These are phyloP conservation scores for Sequoiadendron giganteum DNA, from an alignment of 75 land plant genomes.

Conservation along the genomic window DNA sequence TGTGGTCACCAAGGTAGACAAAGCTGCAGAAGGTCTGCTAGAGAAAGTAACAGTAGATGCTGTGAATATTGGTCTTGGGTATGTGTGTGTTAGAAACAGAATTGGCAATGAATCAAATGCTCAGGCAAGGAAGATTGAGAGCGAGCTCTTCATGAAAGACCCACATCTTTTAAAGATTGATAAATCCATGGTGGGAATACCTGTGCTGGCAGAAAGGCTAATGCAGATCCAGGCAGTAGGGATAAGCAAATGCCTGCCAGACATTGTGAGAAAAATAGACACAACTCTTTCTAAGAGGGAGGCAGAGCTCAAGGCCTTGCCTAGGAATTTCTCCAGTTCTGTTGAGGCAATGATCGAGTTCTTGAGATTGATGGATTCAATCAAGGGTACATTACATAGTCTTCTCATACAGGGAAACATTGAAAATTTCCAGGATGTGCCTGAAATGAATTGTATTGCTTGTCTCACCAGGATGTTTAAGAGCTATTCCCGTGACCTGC, in stretches of 20 bases:
- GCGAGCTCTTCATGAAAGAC: constrained; percentile 21
- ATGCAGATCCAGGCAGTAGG: constrained; percentile 28
- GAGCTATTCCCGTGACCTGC: constrained; percentile 14
- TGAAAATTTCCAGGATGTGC: constrained; percentile 11
- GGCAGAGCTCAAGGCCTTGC: constrained; percentile 14
- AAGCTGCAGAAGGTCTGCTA: constrained; percentile 30
- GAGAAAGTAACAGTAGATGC: constrained; percentile 40
- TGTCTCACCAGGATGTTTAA: constrained; percentile 16
- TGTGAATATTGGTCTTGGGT: constrained; percentile 33
- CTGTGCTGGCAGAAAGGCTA: constrained; percentile 18
- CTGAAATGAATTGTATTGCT: constrained; percentile 20
- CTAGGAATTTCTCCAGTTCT: constrained; percentile 5
- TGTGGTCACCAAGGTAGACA: constrained; percentile 40
- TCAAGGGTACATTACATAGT: neutral
- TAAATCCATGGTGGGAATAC: constrained; percentile 27
- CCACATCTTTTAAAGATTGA: constrained; percentile 15
- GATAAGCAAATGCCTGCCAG: constrained; percentile 14
- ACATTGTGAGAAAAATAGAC: constrained; percentile 16
- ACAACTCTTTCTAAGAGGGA: constrained; percentile 14
- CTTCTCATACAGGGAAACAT: constrained; percentile 12
- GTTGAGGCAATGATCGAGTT: constrained; percentile 17
- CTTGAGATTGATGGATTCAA: constrained; percentile 1
- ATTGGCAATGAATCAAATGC: constrained; percentile 17
- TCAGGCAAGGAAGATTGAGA: constrained; percentile 18
- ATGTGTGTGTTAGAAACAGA: constrained; percentile 34